Base-by-base conservation (phyloP, 2,329 filamentous ascomycete genomes). In the Colletotrichum eleusines region DNA sequence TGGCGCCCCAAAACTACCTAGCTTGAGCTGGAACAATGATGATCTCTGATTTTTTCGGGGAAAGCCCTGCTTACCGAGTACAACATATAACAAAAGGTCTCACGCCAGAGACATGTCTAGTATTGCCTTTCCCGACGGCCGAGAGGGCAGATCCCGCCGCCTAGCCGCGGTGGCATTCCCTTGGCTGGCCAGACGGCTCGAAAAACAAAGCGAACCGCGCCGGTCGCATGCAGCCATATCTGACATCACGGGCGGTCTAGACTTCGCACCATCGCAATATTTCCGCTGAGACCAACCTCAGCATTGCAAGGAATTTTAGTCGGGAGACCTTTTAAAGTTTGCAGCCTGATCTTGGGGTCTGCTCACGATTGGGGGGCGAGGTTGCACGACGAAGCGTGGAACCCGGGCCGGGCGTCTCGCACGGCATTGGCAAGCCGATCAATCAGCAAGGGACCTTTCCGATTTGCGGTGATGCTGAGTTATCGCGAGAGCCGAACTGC, bases 221-320 rank as follows among this genome's bases (percentile, higher is more conserved):
- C 33, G 42, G 28, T 62, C 28, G 68, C 68, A 62, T 71, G 68
- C 63, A 53, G 68, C 68, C 51, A 53, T 53, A 20, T 16, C n/a
- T 46, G 16, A 68, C 12, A 44, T 44, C 8, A 44, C 14, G 18
- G n/a, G 6, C 26, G 57, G 48, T 16, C 60, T 54, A n/a, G 18
- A 3, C 59, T 14, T 40, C 20, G n/a, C 20, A 20, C 18, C n/a
- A 12, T 26, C 0, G 11, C 18, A n/a, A n/a, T n/a, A 16, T 28
- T n/a, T n/a, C 33, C 40, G n/a, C 35, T 3, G 8, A 14, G 16
- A 6, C 18, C n/a, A 31, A 26, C 11, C 20, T 8, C 20, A 20
- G 11, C 9, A 31, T 14, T 18, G 7, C 16, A 12, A 35, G 23
- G 8, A 46, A 6, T 2, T 20, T 12, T 18, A 12, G 16, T n/a